A percentile compares a stretch with the other conserved stretches of the same genome.
These are phyloP conservation scores for Nigrospora sphaerica DNA, from an alignment of 2,329 filamentous ascomycete genomes.

Conservation along the genomic window DNA sequence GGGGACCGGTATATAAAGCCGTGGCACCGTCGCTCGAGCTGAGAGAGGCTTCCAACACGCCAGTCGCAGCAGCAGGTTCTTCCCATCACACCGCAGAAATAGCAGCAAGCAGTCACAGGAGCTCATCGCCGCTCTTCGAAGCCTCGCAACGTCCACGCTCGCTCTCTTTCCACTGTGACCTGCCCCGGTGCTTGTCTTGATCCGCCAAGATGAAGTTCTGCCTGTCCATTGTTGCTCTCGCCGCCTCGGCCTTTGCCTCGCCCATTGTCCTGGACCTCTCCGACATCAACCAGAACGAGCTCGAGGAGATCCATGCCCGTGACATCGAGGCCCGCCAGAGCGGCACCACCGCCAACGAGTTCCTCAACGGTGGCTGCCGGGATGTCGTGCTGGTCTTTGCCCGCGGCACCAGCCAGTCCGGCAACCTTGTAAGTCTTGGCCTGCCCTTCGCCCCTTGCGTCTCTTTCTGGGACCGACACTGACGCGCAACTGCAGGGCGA, in stretches of 20 bases:
- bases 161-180: too few species aligned
- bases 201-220: conserved; percentile 11
- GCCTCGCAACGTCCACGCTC: too few species aligned
- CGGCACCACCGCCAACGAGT: conserved; percentile 23
- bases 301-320: conserved; percentile 1
- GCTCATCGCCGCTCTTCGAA: too few species aligned
- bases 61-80: too few species aligned
- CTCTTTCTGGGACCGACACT: not conserved
- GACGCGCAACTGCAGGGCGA: conserved; percentile 8
- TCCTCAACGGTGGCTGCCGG: conserved; percentile 25
- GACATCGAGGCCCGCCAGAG: conserved; percentile 6
- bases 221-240: conserved; percentile 6
- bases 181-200: too few species aligned
- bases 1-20: too few species aligned
- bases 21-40: too few species aligned
- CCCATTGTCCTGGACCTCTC: conserved; percentile 11
- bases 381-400: conserved; percentile 31
- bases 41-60: too few species aligned
- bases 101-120: too few species aligned
- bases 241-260: conserved; percentile 5
- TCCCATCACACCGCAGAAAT: too few species aligned
- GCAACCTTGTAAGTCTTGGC: conserved; percentile 27
- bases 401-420: conserved; percentile 29
- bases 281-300: not conserved
- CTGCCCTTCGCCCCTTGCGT: not conserved